Percentiles rank a stretch among this genome's conserved stretches.
phyloP scores from a whole-genome alignment of 306 rosid species.

The Sicyos edulis region DNA sequence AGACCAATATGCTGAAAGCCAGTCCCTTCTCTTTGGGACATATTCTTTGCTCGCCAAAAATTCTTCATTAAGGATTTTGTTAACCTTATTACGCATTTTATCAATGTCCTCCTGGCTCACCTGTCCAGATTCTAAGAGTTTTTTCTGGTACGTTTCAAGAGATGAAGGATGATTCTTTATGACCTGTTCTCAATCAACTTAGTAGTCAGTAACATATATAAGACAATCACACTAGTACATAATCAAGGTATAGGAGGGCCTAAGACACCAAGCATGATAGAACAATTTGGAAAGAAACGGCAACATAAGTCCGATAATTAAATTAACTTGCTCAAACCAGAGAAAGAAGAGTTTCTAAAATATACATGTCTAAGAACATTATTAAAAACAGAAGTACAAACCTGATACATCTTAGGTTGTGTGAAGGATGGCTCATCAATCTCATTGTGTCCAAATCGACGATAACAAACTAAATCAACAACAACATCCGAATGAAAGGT shows the following conservation, averaged over 20 bases:
- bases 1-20: slow-evolving; percentile 95
- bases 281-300: not conserved
- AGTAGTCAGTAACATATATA: slow-evolving; percentile 20
- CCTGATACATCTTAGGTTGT: slow-evolving; percentile 97
- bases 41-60: slow-evolving; percentile 87
- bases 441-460: slow-evolving; percentile 94
- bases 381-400: slow-evolving; percentile 28
- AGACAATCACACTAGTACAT: not conserved
- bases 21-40: slow-evolving; percentile 79
- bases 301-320: not conserved
- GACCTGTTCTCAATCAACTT: slow-evolving; percentile 41
- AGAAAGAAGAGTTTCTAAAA: not conserved
- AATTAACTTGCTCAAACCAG: not conserved
- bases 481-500: slow-evolving; percentile 95
- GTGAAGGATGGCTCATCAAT: slow-evolving; percentile 97
- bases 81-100: slow-evolving; percentile 61
- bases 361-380: not conserved
- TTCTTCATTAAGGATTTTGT: slow-evolving; percentile 72
- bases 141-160: slow-evolving; percentile 76
- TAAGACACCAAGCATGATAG: not conserved
- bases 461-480: slow-evolving; percentile 90
- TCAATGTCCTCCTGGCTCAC: slow-evolving; percentile 58
- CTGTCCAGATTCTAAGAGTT: slow-evolving; percentile 68
- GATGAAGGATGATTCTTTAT: slow-evolving; percentile 77
- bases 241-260: not conserved